These are phyloP conservation scores for Thalassiosira hispida DNA, from an alignment of 352 stramenopile genomes.

Conservation along the genomic window DNA sequence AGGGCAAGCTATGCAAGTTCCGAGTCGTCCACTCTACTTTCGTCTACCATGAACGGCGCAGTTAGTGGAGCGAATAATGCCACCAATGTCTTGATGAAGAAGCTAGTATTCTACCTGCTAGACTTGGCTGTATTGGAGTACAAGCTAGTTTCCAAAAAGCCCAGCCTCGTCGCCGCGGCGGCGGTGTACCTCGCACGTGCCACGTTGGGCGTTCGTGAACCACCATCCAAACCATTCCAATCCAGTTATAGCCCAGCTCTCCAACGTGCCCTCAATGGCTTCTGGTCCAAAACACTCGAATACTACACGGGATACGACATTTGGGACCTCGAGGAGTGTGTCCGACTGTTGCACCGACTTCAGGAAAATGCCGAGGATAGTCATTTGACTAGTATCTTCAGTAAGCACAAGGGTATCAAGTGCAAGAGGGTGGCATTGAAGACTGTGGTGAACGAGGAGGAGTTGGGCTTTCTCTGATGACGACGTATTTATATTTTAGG, in stretches of 20 bases:
- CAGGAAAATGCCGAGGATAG: slow-evolving; percentile 67
- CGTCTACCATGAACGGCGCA: neutral
- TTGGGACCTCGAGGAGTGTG: slow-evolving; percentile 67
- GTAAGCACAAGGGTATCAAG: slow-evolving; percentile 59
- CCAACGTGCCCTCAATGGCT: slow-evolving; percentile 6
- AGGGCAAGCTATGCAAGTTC: slow-evolving; percentile 63
- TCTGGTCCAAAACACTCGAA: slow-evolving; percentile 76
- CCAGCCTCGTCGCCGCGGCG: slow-evolving; percentile 68
- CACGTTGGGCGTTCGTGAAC: slow-evolving; percentile 69
- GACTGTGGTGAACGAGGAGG: slow-evolving; percentile 50
- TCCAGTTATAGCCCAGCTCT: no score
- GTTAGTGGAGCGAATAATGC: slow-evolving; percentile 15
- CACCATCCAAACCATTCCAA: no score
- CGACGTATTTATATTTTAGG: no score
- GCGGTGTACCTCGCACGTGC: slow-evolving; percentile 81
- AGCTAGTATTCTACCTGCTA: slow-evolving; percentile 80
- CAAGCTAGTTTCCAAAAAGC: slow-evolving; percentile 52
- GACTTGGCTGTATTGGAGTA: slow-evolving; percentile 73
- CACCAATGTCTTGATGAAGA: slow-evolving; percentile 24
- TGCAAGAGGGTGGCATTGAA: slow-evolving; percentile 60
- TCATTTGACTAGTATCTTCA: slow-evolving; percentile 55
- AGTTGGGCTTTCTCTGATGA: slow-evolving; percentile 60
- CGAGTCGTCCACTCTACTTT: slow-evolving; percentile 29
- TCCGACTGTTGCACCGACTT: slow-evolving; percentile 70
- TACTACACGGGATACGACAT: slow-evolving; percentile 81